Evolutionary conservation across 495 filamentous ascomycete species (phyloP).

Genomic region (Monascus purpureus): DNA sequence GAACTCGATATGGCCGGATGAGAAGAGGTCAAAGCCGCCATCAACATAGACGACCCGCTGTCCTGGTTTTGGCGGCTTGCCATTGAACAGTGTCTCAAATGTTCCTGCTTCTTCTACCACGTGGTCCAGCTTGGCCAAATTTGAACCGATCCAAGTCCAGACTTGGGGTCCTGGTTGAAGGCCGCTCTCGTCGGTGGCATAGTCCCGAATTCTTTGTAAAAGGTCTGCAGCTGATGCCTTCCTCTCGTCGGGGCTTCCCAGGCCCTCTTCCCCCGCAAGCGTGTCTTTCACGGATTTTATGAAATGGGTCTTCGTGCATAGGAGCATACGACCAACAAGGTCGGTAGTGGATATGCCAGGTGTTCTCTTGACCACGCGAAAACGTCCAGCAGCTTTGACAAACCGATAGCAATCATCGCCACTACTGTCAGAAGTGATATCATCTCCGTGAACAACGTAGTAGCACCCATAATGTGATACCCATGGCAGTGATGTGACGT

Average conservation of each 20-base stretch:
- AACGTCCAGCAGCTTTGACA: slow-evolving; percentile 81
- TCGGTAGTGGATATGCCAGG: slow-evolving; percentile 96
- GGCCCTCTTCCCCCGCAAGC: slow-evolving; percentile 60
- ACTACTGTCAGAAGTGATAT: slow-evolving; percentile 70
- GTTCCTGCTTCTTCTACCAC: slow-evolving; percentile 35
- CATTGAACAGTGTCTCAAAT: slow-evolving; percentile 52
- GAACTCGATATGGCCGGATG: slow-evolving; percentile 92
- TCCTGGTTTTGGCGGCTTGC: slow-evolving; percentile 50
- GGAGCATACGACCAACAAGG: slow-evolving; percentile 88
- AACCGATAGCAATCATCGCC: slow-evolving; percentile 95
- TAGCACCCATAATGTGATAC: slow-evolving; percentile 87
- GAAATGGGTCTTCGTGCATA: slow-evolving; percentile 82
- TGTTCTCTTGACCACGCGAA: slow-evolving; percentile 91
- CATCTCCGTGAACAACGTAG: slow-evolving; percentile 86
- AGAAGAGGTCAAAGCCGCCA: slow-evolving; percentile 95
- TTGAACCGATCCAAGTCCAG: slow-evolving; percentile 56
- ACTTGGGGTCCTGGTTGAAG: slow-evolving; percentile 59
- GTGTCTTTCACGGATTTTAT: slow-evolving; percentile 55
- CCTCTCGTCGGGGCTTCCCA: slow-evolving; percentile 51
- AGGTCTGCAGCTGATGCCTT: slow-evolving; percentile 45
- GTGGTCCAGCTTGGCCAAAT: slow-evolving; percentile 36
- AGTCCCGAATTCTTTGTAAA: slow-evolving; percentile 59
- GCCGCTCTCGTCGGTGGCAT: slow-evolving; percentile 74
- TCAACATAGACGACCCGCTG: slow-evolving; percentile 90
- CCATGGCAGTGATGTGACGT: slow-evolving; percentile 87